Base-by-base conservation (phyloP, 768 basidiomycete species). In the Lactifluus hygrophoroides region DNA sequence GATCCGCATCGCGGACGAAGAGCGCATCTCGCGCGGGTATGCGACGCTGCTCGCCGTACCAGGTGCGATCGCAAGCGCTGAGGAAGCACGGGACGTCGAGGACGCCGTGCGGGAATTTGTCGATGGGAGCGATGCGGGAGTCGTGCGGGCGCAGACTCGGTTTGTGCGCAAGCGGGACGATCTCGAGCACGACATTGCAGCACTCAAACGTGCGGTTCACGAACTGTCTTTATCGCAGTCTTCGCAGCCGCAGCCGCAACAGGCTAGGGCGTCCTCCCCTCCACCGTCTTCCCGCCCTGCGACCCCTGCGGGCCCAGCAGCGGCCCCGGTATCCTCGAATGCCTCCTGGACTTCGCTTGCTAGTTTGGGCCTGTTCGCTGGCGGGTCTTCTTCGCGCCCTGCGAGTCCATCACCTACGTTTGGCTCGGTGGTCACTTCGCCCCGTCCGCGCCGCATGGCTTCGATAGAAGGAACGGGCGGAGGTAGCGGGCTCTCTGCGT, bases 111-210 rank as follows among this genome's bases (percentile, higher is more conserved):
- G 70, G 17, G 75, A 73, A 0, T 90, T 88, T 59, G 70, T 83
- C 0, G 73, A 77, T 32, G 84, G 85, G 0, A 74, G 75, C 0
- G 80, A 84, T 35, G 65, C 72, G 19, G 67, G 69, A 1, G 76
- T 85, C 27, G 61, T 70, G 43, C 80, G 75, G 44, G 80, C 83
- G 0, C 63, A 69, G 51, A 74, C 74, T 23, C 73, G 65, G 35
- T 83, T 90, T 61, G 65, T 67, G 49, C 73, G 72, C 42, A 91
- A 90, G 69, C 68, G 90, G 57, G 84, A 79, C 21, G 85, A 90
- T 64, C 76, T 90, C 19, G 76, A 87, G 60, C 86, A 90, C 60
- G 90, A 92, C 67, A 82, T 90, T 44, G 85, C 84, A 0, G 75
- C 76, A 6, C 71, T 91, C 58, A 89, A 90, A 68, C 74, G 75